phyloP scores from a whole-genome alignment of 2,329 filamentous ascomycete species.

The Ophiosphaerella narmari region DNA sequence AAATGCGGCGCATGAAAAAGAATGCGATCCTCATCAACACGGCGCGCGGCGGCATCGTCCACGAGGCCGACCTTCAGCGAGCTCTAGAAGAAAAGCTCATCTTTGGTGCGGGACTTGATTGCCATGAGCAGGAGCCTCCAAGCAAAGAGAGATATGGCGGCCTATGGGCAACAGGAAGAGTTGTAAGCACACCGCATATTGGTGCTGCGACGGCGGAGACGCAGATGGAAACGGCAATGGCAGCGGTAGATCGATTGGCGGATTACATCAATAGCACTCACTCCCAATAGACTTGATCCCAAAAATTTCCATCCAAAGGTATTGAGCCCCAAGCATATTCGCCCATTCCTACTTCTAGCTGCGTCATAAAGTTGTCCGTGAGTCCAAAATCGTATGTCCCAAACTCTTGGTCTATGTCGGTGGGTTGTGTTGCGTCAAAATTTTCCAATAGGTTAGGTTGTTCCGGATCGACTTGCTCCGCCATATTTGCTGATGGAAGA shows the following conservation, averaged over 20 bases:
- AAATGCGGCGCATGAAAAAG: slow-evolving; percentile 49
- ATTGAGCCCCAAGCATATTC: slow-evolving; percentile 40
- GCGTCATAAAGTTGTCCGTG: slow-evolving; percentile 20
- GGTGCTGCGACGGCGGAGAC: slow-evolving; percentile 52
- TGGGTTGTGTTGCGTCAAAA: too few species aligned
- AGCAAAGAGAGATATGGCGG: slow-evolving; percentile 47
- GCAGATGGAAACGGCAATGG: slow-evolving; percentile 44
- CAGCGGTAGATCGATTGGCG: slow-evolving; percentile 37
- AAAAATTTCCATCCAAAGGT: slow-evolving; percentile 10
- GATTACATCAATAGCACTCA: slow-evolving; percentile 15
- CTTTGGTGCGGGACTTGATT: slow-evolving; percentile 55
- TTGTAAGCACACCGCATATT: slow-evolving; percentile 58
- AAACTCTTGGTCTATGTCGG: background rate
- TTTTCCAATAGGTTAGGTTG: too few species aligned
- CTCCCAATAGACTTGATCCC: slow-evolving; percentile 8
- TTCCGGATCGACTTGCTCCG: too few species aligned
- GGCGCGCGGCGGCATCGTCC: slow-evolving; percentile 54
- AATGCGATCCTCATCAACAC: slow-evolving; percentile 54
- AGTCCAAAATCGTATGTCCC: slow-evolving; percentile 4
- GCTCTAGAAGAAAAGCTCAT: slow-evolving; percentile 50
- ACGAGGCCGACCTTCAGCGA: slow-evolving; percentile 52
- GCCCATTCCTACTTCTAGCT: slow-evolving; percentile 38
- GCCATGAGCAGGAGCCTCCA: slow-evolving; percentile 54
- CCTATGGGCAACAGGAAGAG: slow-evolving; percentile 49
- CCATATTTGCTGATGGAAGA: too few species aligned